Evolutionary conservation across 2,329 filamentous ascomycete species (phyloP).

Genomic region (Xylaria sp.): DNA sequence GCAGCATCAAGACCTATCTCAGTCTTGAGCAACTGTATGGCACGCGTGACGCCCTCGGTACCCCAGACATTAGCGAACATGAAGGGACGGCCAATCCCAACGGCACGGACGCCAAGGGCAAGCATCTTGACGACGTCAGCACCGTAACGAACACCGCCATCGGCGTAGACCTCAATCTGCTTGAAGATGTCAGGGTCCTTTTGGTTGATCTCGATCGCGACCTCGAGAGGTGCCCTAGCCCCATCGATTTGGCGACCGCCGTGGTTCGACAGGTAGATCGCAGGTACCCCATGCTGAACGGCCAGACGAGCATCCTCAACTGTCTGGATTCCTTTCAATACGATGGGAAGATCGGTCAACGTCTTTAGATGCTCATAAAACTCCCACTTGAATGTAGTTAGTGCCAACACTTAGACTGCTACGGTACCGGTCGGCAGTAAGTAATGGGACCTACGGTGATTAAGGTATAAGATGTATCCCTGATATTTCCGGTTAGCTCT

Average conservation of each 20-base stretch:
- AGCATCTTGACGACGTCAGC: conserved; percentile 51
- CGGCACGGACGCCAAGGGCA: conserved; percentile 49
- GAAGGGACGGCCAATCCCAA: conserved; percentile 56
- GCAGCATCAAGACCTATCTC: conserved; percentile 52
- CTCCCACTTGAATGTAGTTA: conserved; percentile 27
- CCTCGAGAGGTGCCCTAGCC: conserved; percentile 47
- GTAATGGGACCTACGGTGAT: conserved; percentile 13
- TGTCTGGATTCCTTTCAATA: conserved; percentile 49
- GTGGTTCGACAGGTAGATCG: conserved; percentile 52
- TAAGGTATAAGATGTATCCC: conserved; percentile 15
- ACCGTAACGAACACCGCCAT: conserved; percentile 51
- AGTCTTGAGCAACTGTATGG: conserved; percentile 56
- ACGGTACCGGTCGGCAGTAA: not conserved
- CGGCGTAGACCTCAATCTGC: conserved; percentile 48
- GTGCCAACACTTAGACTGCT: not conserved
- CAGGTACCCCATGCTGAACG: conserved; percentile 44
- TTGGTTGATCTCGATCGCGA: conserved; percentile 46
- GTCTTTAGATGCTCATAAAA: conserved; percentile 20
- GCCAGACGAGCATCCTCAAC: conserved; percentile 49
- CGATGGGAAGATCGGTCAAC: conserved; percentile 17
- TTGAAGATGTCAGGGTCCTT: conserved; percentile 48
- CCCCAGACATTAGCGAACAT: conserved; percentile 62
- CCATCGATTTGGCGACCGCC: conserved; percentile 51
- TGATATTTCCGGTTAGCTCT: not conserved
- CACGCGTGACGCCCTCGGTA: conserved; percentile 54